A percentile compares a stretch with the other conserved stretches of the same genome.
Evolutionary conservation across 2,329 filamentous ascomycete genomes (phyloP).

Genomic region (Aspergillus niger): DNA sequence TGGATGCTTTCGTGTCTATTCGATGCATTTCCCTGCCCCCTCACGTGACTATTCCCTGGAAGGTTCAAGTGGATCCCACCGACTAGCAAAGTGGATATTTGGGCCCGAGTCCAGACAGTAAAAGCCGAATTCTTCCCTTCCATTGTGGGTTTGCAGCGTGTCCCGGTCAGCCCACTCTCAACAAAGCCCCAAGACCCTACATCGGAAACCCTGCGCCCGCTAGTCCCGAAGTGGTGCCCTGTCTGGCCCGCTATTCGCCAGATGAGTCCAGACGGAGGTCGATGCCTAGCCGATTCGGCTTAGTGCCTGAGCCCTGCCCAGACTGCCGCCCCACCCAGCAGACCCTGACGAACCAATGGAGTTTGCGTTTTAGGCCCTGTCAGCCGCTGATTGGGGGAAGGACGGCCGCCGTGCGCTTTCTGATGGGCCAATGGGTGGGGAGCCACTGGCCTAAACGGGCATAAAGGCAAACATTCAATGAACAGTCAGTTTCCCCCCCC

Average conservation of each 20-base stretch:
- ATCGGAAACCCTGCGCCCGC: neutral
- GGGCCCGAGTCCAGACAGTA: neutral
- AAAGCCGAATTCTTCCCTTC: neutral
- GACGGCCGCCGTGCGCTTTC: neutral
- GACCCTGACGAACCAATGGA: neutral
- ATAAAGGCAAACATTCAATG: neutral
- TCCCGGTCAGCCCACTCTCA: neutral
- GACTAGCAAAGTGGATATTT: too few relatives aligned
- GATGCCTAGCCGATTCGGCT: constrained; percentile 1
- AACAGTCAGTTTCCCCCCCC: neutral
- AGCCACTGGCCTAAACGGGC: neutral
- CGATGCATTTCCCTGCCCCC: too few relatives aligned
- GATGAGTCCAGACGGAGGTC: neutral
- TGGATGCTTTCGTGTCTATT: too few relatives aligned
- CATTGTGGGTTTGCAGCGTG: neutral
- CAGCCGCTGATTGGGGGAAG: neutral
- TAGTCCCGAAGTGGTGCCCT: neutral
- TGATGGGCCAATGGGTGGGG: neutral
- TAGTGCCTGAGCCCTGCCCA: constrained; percentile 9
- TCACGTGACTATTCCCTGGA: too few relatives aligned
- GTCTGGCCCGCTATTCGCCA: neutral
- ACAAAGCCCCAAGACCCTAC: neutral
- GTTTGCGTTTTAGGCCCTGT: neutral
- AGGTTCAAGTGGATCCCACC: too few relatives aligned
- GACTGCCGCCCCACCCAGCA: neutral